A percentile compares a stretch with the other conserved stretches of the same genome.
phyloP scores from a whole-genome alignment of 108 stramenopile species.

The Bacterosira constricta region DNA sequence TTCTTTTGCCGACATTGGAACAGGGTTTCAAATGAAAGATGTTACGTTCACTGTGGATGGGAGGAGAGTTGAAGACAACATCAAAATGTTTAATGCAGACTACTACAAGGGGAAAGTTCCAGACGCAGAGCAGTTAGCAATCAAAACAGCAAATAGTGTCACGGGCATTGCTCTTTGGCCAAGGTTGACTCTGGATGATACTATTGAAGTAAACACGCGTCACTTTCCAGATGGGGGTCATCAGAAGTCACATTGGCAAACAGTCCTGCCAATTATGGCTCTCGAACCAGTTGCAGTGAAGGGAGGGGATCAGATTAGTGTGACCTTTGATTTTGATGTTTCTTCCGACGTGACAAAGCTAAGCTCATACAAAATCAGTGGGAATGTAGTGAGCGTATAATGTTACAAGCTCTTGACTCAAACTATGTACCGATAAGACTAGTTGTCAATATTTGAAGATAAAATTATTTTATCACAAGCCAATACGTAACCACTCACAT shows the following conservation, averaged over 20 bases:
- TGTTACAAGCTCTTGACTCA: no score
- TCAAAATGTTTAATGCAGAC: slow-evolving; percentile 33
- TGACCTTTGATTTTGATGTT: slow-evolving; percentile 46
- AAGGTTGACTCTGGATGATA: slow-evolving; percentile 44
- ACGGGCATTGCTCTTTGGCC: slow-evolving; percentile 76
- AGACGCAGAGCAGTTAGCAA: slow-evolving; percentile 37
- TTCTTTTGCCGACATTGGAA: slow-evolving; percentile 44
- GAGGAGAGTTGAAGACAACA: slow-evolving; percentile 45
- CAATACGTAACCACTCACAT: no score
- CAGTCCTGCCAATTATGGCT: slow-evolving; percentile 64
- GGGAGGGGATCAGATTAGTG: slow-evolving; percentile 46
- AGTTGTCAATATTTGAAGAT: not conserved
- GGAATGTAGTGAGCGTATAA: slow-evolving; percentile 38
- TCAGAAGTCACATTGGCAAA: slow-evolving; percentile 76
- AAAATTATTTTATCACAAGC: not conserved
- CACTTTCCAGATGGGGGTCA: slow-evolving; percentile 64
- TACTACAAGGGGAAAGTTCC: slow-evolving; percentile 30
- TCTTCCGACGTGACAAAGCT: slow-evolving; percentile 34
- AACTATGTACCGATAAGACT: no score
- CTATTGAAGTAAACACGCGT: slow-evolving; percentile 36
- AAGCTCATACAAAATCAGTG: slow-evolving; percentile 40
- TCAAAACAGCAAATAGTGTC: slow-evolving; percentile 34
- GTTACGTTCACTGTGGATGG: slow-evolving; percentile 47
- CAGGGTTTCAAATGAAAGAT: not conserved
- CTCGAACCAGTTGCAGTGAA: slow-evolving; percentile 42